Evolutionary conservation across 495 filamentous ascomycete species (phyloP).

Genomic region (Usnea hakonensis): DNA sequence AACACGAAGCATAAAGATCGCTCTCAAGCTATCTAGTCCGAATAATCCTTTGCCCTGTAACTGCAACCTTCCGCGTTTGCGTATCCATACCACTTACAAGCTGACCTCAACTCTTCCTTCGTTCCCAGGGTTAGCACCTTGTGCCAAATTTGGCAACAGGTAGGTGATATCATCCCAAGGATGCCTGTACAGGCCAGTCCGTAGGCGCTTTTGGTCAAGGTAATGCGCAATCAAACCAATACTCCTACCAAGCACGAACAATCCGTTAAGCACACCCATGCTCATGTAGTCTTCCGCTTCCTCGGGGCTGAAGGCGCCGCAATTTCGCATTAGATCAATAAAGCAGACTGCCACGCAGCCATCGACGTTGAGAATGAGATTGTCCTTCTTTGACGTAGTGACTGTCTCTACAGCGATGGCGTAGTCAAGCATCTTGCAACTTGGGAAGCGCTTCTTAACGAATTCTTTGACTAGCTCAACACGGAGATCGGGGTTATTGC

Average conservation of each 20-base stretch:
- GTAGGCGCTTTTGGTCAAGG: conserved; percentile 97
- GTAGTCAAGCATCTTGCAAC: conserved; percentile 94
- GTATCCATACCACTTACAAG: conserved; percentile 37
- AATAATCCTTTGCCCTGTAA: background rate
- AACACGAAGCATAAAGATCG: background rate
- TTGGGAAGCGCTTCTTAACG: conserved; percentile 94
- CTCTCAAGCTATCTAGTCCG: background rate
- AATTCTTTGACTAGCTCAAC: conserved; percentile 99
- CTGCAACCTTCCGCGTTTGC: background rate
- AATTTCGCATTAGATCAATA: conserved; percentile 94
- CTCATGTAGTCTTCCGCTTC: conserved; percentile 52
- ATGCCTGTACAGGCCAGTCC: conserved; percentile 96
- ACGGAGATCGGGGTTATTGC: conserved; percentile 98
- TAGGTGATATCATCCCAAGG: conserved; percentile 99
- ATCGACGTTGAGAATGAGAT: conserved; percentile 98
- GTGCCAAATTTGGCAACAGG: conserved; percentile 73
- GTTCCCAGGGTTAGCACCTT: conserved; percentile 60
- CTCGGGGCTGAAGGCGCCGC: conserved; percentile 73
- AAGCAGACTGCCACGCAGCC: conserved; percentile 98
- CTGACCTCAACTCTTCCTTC: conserved; percentile 91
- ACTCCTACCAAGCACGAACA: conserved; percentile 91
- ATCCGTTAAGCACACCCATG: conserved; percentile 98
- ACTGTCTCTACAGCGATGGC: conserved; percentile 96
- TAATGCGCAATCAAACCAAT: conserved; percentile 99
- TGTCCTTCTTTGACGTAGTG: conserved; percentile 99